Evolutionary conservation across 805 yeast genomes (phyloP).

Genomic region (Wickerhamomyces tratensis): DNA sequence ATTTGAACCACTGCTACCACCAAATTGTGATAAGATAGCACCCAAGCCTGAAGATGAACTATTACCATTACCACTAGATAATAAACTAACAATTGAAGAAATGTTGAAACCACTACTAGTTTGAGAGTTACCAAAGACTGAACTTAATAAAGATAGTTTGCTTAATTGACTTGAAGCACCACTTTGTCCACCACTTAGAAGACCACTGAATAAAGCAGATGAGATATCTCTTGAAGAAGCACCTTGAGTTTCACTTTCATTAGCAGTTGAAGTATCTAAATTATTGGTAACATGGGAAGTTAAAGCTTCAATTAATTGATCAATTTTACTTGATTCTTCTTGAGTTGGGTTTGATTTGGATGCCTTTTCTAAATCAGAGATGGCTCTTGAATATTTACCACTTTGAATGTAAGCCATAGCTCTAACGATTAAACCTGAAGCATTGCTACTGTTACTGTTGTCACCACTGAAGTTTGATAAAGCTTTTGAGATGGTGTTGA

Average conservation of each 20-base stretch:
- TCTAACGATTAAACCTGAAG: slow-evolving; percentile 13
- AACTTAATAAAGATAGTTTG: slow-evolving; percentile 7
- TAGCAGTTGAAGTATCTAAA: slow-evolving; percentile 7
- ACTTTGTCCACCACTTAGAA: slow-evolving; percentile 11
- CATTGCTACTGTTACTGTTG: slow-evolving; percentile 6
- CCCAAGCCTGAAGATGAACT: slow-evolving; percentile 2
- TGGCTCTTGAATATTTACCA: slow-evolving; percentile 12
- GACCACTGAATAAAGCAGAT: slow-evolving; percentile 11
- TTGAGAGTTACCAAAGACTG: slow-evolving; percentile 6
- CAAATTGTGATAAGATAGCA: slow-evolving; percentile 5
- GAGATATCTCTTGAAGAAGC: slow-evolving; percentile 10
- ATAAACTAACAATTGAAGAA: neutral
- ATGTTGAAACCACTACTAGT: slow-evolving; percentile 1
- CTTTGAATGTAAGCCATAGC: slow-evolving; percentile 10
- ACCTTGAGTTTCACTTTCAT: slow-evolving; percentile 12
- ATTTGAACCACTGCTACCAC: slow-evolving; percentile 3
- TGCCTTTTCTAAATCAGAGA: slow-evolving; percentile 14
- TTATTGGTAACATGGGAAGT: slow-evolving; percentile 14
- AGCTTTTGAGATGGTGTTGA: neutral
- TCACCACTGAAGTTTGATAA: neutral
- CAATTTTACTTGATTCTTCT: slow-evolving; percentile 11
- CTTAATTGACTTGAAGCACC: slow-evolving; percentile 8
- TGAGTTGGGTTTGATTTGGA: slow-evolving; percentile 10
- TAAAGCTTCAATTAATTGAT: slow-evolving; percentile 10
- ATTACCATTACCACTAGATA: neutral